Percentiles rank a stretch among this genome's conserved stretches.
Evolutionary conservation across 1,284 basidiomycete species (phyloP).

Genomic region (Trametes versicolor): DNA sequence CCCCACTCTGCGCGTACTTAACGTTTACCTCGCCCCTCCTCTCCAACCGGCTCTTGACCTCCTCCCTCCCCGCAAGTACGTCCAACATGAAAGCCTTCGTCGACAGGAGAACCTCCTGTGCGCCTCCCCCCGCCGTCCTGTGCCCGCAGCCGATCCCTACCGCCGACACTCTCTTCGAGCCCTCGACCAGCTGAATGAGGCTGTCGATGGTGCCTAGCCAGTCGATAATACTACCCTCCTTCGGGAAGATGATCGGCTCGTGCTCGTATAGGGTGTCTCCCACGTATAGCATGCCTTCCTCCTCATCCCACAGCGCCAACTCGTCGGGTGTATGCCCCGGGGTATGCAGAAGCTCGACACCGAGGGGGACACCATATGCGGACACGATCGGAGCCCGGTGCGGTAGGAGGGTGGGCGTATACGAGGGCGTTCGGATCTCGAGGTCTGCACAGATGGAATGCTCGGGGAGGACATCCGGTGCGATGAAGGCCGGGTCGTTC

Average conservation of each 20-base stretch:
- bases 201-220: slow-evolving; percentile 58
- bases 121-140: slow-evolving; percentile 53
- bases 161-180: slow-evolving; percentile 37
- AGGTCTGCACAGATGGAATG: slow-evolving; percentile 57
- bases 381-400: slow-evolving; percentile 41
- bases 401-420: slow-evolving; percentile 53
- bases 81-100: slow-evolving; percentile 56
- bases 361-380: slow-evolving; percentile 32
- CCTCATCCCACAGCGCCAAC: slow-evolving; percentile 58
- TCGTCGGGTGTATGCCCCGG: slow-evolving; percentile 68
- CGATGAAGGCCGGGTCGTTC: slow-evolving; percentile 55
- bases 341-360: slow-evolving; percentile 58
- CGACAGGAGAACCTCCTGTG: slow-evolving; percentile 53
- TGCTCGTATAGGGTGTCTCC: slow-evolving; percentile 66
- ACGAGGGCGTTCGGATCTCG: slow-evolving; percentile 53
- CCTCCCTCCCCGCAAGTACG: slow-evolving; percentile 54
- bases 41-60: slow-evolving; percentile 45
- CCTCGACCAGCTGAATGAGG: slow-evolving; percentile 52
- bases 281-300: slow-evolving; percentile 61
- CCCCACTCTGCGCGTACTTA: slow-evolving; percentile 52
- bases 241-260: slow-evolving; percentile 62
- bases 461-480: slow-evolving; percentile 47
- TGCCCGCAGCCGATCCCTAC: slow-evolving; percentile 60
- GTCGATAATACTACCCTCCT: slow-evolving; percentile 56
- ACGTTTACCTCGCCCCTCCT: slow-evolving; percentile 52